Evolutionary conservation across 768 basidiomycete genomes (phyloP), one percentile per base, ranked within the genome.

Genomic region (Suillus bovinus): DNA sequence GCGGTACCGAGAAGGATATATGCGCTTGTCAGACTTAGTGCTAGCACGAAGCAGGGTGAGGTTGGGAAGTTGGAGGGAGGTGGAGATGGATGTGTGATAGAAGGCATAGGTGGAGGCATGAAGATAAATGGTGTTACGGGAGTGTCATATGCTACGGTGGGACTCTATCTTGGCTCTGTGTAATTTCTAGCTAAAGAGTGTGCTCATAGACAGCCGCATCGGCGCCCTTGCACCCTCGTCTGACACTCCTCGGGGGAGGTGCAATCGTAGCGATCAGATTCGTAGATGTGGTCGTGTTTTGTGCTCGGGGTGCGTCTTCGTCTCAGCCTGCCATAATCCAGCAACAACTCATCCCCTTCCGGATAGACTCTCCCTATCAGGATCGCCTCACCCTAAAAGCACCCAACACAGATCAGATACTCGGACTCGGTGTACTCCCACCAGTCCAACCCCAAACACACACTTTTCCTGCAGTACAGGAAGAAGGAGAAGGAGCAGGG

Each of bases 81-180:
- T 13, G 65, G 66, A 11, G 65, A 68, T 54, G 36, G 36, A 39
- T 10, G 55, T 20, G 38, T 56, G 27, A 56, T 39, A 13, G 55
- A 56, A 38, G 55, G 55, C 27, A 75, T 76, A 5, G 80, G 80
- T 13, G 64, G 67, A 2, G 82, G 87, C 71, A 47, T 52, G 50
- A 69, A 72, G 29, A 79, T 87, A 16, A 73, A 82, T 38, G 78
- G 77, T 20, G 75, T 89, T 41, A 81, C 78, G 46, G 79, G 78
- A 38, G 86, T 93, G 13, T 91, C 91, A 8, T 93, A 92, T 69
- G 87, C 92, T 72, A 87, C 86, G 62, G 91, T 93, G 67, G 49
- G 49, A 14, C 13, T 27, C 57, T 10, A 16, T 24, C 41, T 13
- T 33, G 27, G 20, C 54, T 63, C 53, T 61, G 46, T 39, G 0